Conservation (phyloP, 2,329 filamentous ascomycete species). For the Aschersonia sp. region DNA sequence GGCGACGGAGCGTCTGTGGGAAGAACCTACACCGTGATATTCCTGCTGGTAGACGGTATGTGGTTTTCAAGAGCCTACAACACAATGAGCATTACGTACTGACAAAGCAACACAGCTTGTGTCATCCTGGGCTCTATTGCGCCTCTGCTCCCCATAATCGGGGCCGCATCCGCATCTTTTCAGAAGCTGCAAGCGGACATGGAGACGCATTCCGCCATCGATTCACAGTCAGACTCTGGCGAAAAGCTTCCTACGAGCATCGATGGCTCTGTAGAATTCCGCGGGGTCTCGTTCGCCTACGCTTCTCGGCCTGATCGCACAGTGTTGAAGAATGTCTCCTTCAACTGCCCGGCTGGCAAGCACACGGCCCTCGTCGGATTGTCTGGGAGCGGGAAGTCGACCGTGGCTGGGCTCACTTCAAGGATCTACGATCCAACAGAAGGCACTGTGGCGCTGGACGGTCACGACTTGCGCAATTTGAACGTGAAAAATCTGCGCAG, state of each 20-base stretch:
- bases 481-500: constrained; percentile 41
- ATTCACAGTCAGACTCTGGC: constrained; percentile 15
- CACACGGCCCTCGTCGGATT: constrained; percentile 56
- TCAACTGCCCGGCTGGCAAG: constrained; percentile 32
- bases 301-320: constrained; percentile 26
- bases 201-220: constrained; percentile 27
- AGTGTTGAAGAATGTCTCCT: background rate
- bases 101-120: background rate
- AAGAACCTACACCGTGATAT: constrained; percentile 38
- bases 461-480: constrained; percentile 32
- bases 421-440: constrained; percentile 44
- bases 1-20: constrained; percentile 25
- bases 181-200: constrained; percentile 38
- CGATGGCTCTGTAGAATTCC: constrained; percentile 10
- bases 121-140: constrained; percentile 38
- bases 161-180: constrained; percentile 37
- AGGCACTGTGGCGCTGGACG: constrained; percentile 23
- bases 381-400: constrained; percentile 55
- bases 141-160: constrained; percentile 42
- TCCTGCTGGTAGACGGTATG: constrained; percentile 34
- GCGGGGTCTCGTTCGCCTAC: constrained; percentile 22
- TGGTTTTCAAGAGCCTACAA: background rate
- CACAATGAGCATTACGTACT: background rate
- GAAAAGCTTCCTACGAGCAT: constrained; percentile 20
- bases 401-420: constrained; percentile 49